Evolutionary conservation across 257 asterid genomes (phyloP), one percentile per base, ranked within the genome.

Genomic region (Schizonepeta tenuifolia): DNA sequence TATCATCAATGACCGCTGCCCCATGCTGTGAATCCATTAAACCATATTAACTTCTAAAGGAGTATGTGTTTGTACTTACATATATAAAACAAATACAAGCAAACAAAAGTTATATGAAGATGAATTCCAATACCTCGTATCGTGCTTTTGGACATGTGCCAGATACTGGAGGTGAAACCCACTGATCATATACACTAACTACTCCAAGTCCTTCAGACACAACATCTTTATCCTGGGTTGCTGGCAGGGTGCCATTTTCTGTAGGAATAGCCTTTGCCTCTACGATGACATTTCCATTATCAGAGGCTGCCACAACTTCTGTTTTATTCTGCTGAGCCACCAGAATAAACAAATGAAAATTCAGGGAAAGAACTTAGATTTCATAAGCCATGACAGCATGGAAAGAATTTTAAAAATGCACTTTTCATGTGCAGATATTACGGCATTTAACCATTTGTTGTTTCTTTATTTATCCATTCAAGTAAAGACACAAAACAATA

Each of bases 1-100:
- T 90, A 75, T 90, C 97, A 71, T 88, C 92, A 71, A 86, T 83
- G 74, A 89, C 86, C 18, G 97, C 96, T 79, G 97, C 96, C 70
- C 96, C 98, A 77, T 93, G 98, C 98, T 93, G 90, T 46, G 65
- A 72, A 78, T 62, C 53, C 68, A 69, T 59, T 65, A 74, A 67
- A 54, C 22, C 9, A 72, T 70, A 63, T 71, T 74, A 38, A 79
- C 70, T 51, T 28, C 71, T 55, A 36, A 31, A 13, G 38, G 44
- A 60, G 36, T 18, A 5, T 6, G 53, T 59, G 20, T 0, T 38
- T 4, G n/a, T 43, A 59, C 31, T 55, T 55, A 17, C 49, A 47
- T 24, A 26, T 58, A 56, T 41, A 33, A 67, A 47, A 71, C 40
- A 43, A 55, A 44, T 20, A 47, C 62, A 41, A 22, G 21, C 21